phyloP scores from a whole-genome alignment of 2,329 filamentous ascomycete genomes.

The Ceratocystis harringtonii region DNA sequence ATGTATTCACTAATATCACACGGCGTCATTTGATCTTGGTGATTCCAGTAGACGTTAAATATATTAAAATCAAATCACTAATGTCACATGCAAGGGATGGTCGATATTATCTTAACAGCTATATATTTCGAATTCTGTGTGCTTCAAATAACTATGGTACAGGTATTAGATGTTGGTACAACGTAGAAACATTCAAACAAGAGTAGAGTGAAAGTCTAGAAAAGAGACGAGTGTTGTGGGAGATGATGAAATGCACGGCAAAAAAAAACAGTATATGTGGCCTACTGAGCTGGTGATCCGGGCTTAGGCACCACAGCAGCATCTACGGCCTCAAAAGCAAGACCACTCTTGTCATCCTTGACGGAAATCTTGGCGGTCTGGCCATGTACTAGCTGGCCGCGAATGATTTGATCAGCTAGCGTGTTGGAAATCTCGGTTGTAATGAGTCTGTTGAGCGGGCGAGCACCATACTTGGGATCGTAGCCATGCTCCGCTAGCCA shows the following conservation, averaged over 20 bases:
- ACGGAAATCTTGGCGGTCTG: slow-evolving; percentile 58
- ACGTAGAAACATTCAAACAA: background rate
- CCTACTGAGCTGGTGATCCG: background rate
- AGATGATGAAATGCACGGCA: background rate
- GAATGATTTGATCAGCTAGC: slow-evolving; percentile 82
- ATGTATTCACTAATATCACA: no score
- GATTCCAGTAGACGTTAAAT: no score
- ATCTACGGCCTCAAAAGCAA: slow-evolving; percentile 8
- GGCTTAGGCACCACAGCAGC: background rate
- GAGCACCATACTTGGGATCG: slow-evolving; percentile 77
- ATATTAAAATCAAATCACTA: no score
- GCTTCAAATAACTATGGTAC: background rate
- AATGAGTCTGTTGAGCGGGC: slow-evolving; percentile 82
- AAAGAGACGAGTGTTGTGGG: background rate
- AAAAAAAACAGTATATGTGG: background rate
- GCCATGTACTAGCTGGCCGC: slow-evolving; percentile 62
- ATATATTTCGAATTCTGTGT: slow-evolving; percentile 1
- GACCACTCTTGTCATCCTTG: slow-evolving; percentile 29
- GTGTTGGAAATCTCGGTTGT: slow-evolving; percentile 78
- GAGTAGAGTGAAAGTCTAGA: background rate
- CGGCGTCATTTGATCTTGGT: no score
- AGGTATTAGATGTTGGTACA: background rate
- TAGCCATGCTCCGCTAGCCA: slow-evolving; percentile 88
- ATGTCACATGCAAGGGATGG: no score
- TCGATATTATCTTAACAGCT: background rate